Evolutionary conservation across 2,329 filamentous ascomycete genomes (phyloP).

Genomic region (Claviceps capensis): DNA sequence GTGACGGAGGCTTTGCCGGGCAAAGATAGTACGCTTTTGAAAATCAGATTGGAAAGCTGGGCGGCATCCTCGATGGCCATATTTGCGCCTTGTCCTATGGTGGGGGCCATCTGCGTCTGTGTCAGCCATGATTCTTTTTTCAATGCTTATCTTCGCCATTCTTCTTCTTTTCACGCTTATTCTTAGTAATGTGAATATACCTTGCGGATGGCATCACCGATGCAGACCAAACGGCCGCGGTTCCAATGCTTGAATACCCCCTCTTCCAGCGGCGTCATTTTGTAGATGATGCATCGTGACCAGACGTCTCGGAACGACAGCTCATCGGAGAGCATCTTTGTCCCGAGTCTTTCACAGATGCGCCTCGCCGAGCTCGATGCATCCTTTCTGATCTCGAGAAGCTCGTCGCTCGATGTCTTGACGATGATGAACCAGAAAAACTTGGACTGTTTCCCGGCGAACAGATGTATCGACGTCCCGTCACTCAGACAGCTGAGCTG

Average conservation of each 20-base stretch:
- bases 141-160: too few species aligned
- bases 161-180: neutral
- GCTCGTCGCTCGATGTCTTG: conserved; percentile 9
- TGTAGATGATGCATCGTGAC: conserved; percentile 8
- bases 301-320: conserved; percentile 22
- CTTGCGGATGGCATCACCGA: conserved; percentile 20
- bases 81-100: conserved; percentile 11
- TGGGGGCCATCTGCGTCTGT: conserved; percentile 8
- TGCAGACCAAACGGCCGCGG: conserved; percentile 17
- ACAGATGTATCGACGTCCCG: conserved; percentile 2
- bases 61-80: conserved; percentile 10
- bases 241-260: conserved; percentile 19
- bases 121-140: too few species aligned
- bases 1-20: neutral
- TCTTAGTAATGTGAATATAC: conserved; percentile 5
- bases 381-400: conserved; percentile 12
- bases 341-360: conserved; percentile 14
- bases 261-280: conserved; percentile 18
- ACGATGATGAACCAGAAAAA: conserved; percentile 4
- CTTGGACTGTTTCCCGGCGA: conserved; percentile 2
- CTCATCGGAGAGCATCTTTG: conserved; percentile 13
- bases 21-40: neutral
- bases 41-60: conserved; percentile 7
- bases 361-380: neutral
- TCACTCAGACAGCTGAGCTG: conserved; percentile 1